Evolutionary conservation across 208 protist genomes (phyloP), one percentile per base, ranked within the genome.

Genomic region (Trypanosoma vivax): DNA sequence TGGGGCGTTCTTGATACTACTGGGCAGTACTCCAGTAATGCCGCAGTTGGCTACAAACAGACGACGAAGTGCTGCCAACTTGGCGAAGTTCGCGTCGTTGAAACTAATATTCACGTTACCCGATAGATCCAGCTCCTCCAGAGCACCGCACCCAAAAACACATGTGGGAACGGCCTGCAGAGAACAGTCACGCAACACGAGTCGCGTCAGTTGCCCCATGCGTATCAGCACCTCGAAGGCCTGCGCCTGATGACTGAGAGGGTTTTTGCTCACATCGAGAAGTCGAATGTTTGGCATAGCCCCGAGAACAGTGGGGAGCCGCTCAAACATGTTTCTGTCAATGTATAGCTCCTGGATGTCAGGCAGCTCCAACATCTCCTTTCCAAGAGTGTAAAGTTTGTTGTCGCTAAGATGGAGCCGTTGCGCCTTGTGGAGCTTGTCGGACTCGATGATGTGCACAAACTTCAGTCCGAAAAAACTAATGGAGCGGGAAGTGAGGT

Each of bases 341-440:
- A 90, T 80, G 16, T 90, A 79, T 0, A 93, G 60, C 59, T 89
- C 73, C 23, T 83, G 68, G 46, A 93, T 46, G 30, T 87, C 73
- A 4, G 76, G 62, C 28, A 93, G 64, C 40, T 81, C 4, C n/a
- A 61, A 56, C 56, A 93, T 57, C 43, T 93, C 81, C 56, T 87
- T 88, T 2, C 79, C 79, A 7, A 93, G 59, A 3, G 68, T 76
- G 51, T 93, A 93, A 0, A 93, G 68, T 24, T 60, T 69, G 60
- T 93, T 93, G 46, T 88, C 76, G 9, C 70, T 79, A 5, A 93
- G 62, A 39, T 76, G 83, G 16, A 93, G 65, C 10, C 73, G 75
- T 6, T 70, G 79, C 14, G 82, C 82, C 9, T 60, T 83, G 49
- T 90, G 76, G 7, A 92, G 50, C 21, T 73, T 52, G 49, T 88